Evolutionary conservation across 768 basidiomycete genomes (phyloP), one percentile per base, ranked within the genome.

Genomic region (Collybia sp.): DNA sequence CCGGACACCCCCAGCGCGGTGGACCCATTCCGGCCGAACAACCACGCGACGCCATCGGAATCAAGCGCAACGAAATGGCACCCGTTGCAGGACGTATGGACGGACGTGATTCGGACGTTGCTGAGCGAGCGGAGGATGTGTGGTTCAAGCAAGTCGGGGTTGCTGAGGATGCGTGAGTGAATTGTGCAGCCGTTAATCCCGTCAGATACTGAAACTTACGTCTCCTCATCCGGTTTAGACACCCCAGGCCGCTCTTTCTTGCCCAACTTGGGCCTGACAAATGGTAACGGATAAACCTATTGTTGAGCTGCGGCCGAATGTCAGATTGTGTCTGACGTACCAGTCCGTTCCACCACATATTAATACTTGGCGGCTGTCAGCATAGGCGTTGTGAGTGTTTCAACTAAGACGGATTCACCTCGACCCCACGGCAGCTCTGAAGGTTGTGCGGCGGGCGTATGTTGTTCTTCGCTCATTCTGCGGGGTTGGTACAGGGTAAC

Each of bases 341-440:
- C 91, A 93, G 66, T 90, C 86, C 17, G 86, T 90, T 43, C 91
- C 91, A 44, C 91, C 91, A 57, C 84, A 87, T 53, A 93, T 83
- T 53, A 91, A 65, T 34, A 91, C 91, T 94, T 48, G 20, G 25
- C 25, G 3, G 8, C 25, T 8, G 25, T 25, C 25, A 25, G 25
- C 8, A 25, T 25, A 8, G 3, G 25, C 8, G 8, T 25, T 25
- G 8, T 25, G 8, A 25, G 8, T 8, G 25, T 25, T 4, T 25
- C n/a, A 25, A 25, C 25, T 8, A 25, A 25, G 8, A 25, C 8
- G 4, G 3, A 25, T 25, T 25, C 25, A 25, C 25, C 25, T 25
- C 25, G 25, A 8, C 25, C 25, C 25, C 25, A 25, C 8, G 25
- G 25, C 25, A 25, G 25, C 25, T 25, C 25, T 25, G 25, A 25